Conservation (phyloP, 257 asterid species). For the Catharanthus roseus region DNA sequence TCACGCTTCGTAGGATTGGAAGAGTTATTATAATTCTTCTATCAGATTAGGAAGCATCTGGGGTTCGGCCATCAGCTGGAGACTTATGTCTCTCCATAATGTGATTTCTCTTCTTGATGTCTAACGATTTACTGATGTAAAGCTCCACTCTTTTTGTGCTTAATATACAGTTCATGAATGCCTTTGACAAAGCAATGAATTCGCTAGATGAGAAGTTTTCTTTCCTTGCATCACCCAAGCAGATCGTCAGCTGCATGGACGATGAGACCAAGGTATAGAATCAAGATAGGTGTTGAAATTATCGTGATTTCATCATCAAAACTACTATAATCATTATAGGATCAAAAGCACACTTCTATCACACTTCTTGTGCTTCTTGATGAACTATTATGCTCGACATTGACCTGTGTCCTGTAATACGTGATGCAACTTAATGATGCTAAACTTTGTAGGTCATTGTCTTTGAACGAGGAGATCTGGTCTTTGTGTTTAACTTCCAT, state of each 20-base stretch:
- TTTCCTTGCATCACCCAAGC: conserved; percentile 78
- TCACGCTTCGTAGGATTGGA: not conserved
- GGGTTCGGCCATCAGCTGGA: not conserved
- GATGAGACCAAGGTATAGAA: conserved; percentile 71
- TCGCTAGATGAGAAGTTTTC: conserved; percentile 63
- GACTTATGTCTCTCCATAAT: not conserved
- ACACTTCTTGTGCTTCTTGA: not conserved
- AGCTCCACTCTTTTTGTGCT: not conserved
- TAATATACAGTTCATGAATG: conserved; percentile 67
- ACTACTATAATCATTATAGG: not conserved
- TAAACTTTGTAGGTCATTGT: conserved; percentile 69
- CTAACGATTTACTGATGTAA: not conserved
- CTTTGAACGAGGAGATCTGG: conserved; percentile 87
- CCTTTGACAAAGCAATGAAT: conserved; percentile 90
- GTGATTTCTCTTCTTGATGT: not conserved
- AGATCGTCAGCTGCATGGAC: conserved; percentile 63
- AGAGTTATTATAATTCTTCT: not conserved
- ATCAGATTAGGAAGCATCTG: not conserved
- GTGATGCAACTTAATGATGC: conserved; percentile 3
- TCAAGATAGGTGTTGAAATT: not conserved
- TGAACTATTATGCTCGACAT: not conserved
- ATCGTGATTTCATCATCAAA: not conserved
- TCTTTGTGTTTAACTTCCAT: conserved; percentile 90
- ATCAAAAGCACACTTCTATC: not conserved
- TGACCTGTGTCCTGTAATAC: not conserved